These are phyloP conservation scores for Trichoderma afroharzianum DNA, from an alignment of 2,329 filamentous ascomycete species.

Conservation along the genomic window DNA sequence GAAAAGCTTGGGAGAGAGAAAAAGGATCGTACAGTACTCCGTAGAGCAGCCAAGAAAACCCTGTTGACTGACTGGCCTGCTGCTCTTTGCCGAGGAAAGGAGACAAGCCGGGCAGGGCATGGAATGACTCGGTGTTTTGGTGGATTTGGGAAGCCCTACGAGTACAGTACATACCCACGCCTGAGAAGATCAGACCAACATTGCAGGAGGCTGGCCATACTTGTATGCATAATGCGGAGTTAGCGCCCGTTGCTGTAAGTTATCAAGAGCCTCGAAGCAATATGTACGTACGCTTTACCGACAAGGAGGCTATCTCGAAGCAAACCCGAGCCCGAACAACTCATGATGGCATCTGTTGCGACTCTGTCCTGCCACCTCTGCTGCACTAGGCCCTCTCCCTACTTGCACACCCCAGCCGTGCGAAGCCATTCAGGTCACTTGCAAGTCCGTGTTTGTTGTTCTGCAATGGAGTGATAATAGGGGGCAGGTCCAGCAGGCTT, in stretches of 20 bases:
- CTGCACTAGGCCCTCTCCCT: neutral
- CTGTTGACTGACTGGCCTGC: neutral
- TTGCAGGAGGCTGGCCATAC: neutral
- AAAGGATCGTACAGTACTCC: neutral
- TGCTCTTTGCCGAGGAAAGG: slow-evolving; percentile 5
- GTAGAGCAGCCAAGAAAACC: neutral
- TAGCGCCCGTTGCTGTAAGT: neutral
- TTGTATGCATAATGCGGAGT: slow-evolving; percentile 11
- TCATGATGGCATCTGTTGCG: neutral
- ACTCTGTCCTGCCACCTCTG: slow-evolving; percentile 5
- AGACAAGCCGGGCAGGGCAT: neutral
- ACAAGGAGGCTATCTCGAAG: neutral
- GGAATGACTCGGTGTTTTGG: neutral
- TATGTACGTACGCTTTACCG: neutral
- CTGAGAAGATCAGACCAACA: slow-evolving; percentile 6
- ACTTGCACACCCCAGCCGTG: neutral
- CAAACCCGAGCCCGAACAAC: neutral
- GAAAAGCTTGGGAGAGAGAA: neutral
- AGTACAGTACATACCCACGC: neutral
- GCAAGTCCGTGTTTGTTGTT: neutral
- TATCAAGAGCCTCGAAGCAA: neutral
- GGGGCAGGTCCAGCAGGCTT: neutral
- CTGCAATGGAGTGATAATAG: slow-evolving; percentile 11
- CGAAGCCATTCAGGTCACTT: neutral
- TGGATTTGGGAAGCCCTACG: neutral